Conservation (phyloP, 2,329 filamentous ascomycete species). For the Colletotrichum liaoningense region DNA sequence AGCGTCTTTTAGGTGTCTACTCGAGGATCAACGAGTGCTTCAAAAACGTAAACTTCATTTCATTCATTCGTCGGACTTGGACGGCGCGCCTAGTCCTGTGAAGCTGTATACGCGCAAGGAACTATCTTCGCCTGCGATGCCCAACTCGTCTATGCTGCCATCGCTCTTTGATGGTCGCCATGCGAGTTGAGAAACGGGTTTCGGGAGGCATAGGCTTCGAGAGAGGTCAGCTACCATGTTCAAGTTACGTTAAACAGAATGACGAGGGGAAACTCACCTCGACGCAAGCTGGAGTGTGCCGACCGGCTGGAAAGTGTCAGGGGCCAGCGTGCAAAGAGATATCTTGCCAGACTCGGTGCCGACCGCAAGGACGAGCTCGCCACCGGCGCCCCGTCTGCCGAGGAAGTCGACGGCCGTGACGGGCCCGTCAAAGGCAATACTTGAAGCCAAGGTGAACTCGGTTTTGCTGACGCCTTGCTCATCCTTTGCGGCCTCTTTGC, state of each 20-base stretch:
- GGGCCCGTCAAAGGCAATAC: slow-evolving; percentile 66
- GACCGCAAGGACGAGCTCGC: slow-evolving; percentile 60
- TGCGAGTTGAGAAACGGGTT: slow-evolving; percentile 73
- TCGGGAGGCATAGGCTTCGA: slow-evolving; percentile 67
- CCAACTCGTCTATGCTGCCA: slow-evolving; percentile 48
- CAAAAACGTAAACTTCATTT: neutral
- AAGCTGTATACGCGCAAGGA: slow-evolving; percentile 69
- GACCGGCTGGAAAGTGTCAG: slow-evolving; percentile 51
- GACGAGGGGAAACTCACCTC: slow-evolving; percentile 50
- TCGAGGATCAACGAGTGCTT: neutral
- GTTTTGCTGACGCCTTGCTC: slow-evolving; percentile 39
- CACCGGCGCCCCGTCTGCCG: slow-evolving; percentile 42
- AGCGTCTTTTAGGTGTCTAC: neutral
- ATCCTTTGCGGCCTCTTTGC: slow-evolving; percentile 41
- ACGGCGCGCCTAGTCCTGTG: neutral
- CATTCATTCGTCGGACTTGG: slow-evolving; percentile 3
- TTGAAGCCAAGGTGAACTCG: slow-evolving; percentile 63
- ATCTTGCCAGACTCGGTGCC: slow-evolving; percentile 68
- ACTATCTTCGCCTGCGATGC: slow-evolving; percentile 70
- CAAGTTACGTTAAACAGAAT: neutral
- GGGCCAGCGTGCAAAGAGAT: slow-evolving; percentile 54
- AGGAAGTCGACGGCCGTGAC: slow-evolving; percentile 80
- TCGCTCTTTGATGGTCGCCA: slow-evolving; percentile 67
- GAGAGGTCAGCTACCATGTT: slow-evolving; percentile 31
- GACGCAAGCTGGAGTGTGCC: slow-evolving; percentile 46